Evolutionary conservation across 495 filamentous ascomycete genomes (phyloP).

Genomic region (Penicillium lividum): DNA sequence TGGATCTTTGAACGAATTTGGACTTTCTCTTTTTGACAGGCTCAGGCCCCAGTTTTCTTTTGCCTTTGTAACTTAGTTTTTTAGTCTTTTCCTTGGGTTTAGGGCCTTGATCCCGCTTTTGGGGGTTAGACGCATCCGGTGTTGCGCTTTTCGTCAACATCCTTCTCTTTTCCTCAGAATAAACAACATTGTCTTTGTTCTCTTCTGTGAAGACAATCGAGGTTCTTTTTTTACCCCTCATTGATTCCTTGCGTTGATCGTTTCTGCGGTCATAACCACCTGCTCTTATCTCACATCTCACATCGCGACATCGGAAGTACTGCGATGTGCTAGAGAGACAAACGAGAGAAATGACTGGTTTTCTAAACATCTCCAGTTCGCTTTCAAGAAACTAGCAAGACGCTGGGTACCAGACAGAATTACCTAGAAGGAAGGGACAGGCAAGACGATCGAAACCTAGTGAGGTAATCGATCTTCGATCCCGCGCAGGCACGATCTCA

Average conservation of each 20-base stretch:
- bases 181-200: neutral
- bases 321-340: neutral
- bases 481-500: slow-evolving; percentile 5
- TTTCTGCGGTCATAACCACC: neutral
- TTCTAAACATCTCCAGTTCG: neutral
- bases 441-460: neutral
- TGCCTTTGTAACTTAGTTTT: neutral
- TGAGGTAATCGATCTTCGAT: slow-evolving; percentile 12
- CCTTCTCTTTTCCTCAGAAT: neutral
- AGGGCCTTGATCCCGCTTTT: slow-evolving; percentile 1
- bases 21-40: neutral
- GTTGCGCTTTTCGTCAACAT: neutral
- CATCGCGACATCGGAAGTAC: neutral
- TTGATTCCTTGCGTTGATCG: neutral
- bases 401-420: neutral
- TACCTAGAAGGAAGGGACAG: neutral
- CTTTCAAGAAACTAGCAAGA: neutral
- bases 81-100: neutral
- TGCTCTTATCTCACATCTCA: neutral
- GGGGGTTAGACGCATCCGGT: slow-evolving; percentile 4
- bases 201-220: neutral
- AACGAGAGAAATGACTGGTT: neutral
- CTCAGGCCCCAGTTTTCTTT: slow-evolving; percentile 1
- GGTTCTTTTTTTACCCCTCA: neutral
- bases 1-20: neutral